Conservation (phyloP, 2,329 filamentous ascomycete species). For the Cryphonectria parasitica region DNA sequence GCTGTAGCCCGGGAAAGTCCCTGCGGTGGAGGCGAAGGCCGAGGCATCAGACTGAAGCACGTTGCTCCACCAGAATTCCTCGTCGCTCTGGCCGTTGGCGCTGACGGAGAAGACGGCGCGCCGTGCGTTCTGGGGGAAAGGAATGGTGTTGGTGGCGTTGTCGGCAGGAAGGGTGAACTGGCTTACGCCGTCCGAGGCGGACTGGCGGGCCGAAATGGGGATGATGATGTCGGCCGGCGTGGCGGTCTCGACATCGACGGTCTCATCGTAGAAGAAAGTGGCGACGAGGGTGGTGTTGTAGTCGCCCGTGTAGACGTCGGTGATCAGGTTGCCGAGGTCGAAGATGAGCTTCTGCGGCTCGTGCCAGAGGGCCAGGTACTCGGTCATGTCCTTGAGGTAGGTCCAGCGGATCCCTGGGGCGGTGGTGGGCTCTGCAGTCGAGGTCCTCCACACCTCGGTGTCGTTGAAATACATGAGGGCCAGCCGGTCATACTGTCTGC, state of each 20-base stretch:
- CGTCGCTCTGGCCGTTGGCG: constrained; percentile 73
- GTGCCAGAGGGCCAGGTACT: constrained; percentile 71
- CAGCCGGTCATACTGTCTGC: constrained; percentile 76
- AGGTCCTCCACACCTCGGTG: constrained; percentile 81
- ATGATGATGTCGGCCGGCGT: constrained; percentile 67
- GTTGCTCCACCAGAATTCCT: constrained; percentile 89
- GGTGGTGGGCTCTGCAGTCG: constrained; percentile 75
- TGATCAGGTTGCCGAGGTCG: constrained; percentile 75
- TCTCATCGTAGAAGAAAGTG: constrained; percentile 64
- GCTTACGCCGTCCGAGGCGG: constrained; percentile 58
- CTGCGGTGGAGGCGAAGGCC: constrained; percentile 61
- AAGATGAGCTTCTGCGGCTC: constrained; percentile 75
- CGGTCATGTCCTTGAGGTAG: constrained; percentile 79
- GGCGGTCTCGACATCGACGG: constrained; percentile 43
- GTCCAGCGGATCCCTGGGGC: constrained; percentile 72
- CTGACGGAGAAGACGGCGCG: constrained; percentile 77
- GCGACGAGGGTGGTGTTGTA: constrained; percentile 78
- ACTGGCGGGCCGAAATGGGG: constrained; percentile 63
- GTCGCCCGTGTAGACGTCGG: constrained; percentile 70
- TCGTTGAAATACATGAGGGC: constrained; percentile 77
- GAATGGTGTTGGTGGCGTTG: constrained; percentile 61
- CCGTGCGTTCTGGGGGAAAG: constrained; percentile 67
- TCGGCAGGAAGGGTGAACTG: constrained; percentile 69
- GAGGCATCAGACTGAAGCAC: constrained; percentile 64
- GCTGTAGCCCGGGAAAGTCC: constrained; percentile 66